Evolutionary conservation across 2,329 filamentous ascomycete species (phyloP), one percentile per base, ranked within the genome.

Genomic region (Teratosphaeria pseudoeucalypti): DNA sequence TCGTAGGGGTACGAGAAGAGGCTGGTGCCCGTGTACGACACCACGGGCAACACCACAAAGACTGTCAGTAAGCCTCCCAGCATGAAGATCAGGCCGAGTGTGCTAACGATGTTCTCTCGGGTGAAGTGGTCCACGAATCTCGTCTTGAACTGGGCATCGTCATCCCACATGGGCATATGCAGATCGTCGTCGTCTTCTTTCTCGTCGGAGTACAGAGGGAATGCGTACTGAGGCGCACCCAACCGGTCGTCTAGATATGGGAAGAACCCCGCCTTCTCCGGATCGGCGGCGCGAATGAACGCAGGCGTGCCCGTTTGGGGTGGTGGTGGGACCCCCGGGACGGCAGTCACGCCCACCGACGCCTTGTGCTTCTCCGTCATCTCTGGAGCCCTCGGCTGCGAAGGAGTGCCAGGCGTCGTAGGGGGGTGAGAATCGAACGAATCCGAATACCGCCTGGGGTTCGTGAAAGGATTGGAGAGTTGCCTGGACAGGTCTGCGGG

Each of bases 161-260:
- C 77, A 62, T 81, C 78, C 55, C 76, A 76, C 54, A 72, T 71
- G 10, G 81, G 80, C 72, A 80, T 78, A 60, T 83, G 81, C 69
- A 81, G 75, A 29, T 78, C 77, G 62, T 83, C 81, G 62, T 83
- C 81, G 29, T 75, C 74, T 65, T 83, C 81, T 55, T 76, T 73
- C 61, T 81, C 75, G 61, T 82, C 76, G 14, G 73, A 71, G 62
- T 79, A 79, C 23, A 82, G 65, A 4, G 79, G 75, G 65, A 77
- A 78, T 0, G 64, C 66, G 60, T 71, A 71, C 26, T 74, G 73
- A 1, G 78, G 77, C 9, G 75, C 76, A 19, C 70, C 73, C 12
- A 81, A 67, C 34, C 78, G 72, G 63, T 82, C 78, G 65, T 81
- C 77, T 11, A 79, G 65, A 29, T 75, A 75, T 2, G 72, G 72